phyloP scores from a whole-genome alignment of 768 basidiomycete genomes.

The Lactifluus volemus region DNA sequence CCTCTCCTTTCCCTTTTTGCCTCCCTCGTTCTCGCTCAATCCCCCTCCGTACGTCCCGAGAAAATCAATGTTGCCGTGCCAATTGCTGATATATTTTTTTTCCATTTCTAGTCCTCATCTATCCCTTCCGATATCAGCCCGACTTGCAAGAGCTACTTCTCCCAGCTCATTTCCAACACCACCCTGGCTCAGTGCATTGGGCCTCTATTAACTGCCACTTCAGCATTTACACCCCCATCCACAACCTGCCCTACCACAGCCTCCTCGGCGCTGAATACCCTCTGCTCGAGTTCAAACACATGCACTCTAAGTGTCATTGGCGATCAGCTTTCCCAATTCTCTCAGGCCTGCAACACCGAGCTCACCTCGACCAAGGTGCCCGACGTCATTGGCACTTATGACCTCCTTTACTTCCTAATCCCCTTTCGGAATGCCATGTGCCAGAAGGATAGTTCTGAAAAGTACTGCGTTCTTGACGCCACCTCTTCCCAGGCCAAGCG shows the following conservation, averaged over 20 bases:
- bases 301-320: constrained; percentile 58
- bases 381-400: constrained; percentile 61
- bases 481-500: constrained; percentile 23
- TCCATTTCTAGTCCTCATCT: constrained; percentile 24
- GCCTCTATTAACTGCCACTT: constrained; percentile 51
- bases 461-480: constrained; percentile 58
- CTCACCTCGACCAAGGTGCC: constrained; percentile 42
- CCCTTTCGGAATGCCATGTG: constrained; percentile 68
- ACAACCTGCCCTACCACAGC: constrained; percentile 37
- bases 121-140: constrained; percentile 61
- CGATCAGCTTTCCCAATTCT: constrained; percentile 57
- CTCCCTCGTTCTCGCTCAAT: constrained; percentile 42
- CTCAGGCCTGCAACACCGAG: constrained; percentile 61
- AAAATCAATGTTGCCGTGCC: constrained; percentile 22
- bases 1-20: constrained; percentile 43
- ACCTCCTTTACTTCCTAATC: constrained; percentile 61
- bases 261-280: constrained; percentile 37
- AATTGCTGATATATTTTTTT: constrained; percentile 15
- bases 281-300: constrained; percentile 43
- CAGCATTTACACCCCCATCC: constrained; percentile 41
- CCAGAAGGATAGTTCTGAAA: constrained; percentile 58
- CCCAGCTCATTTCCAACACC: constrained; percentile 50
- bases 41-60: constrained; percentile 13
- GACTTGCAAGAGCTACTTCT: constrained; percentile 51
- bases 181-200: constrained; percentile 51